phyloP scores from a whole-genome alignment of 441 rosid species.

The Corymbia citriodora region DNA sequence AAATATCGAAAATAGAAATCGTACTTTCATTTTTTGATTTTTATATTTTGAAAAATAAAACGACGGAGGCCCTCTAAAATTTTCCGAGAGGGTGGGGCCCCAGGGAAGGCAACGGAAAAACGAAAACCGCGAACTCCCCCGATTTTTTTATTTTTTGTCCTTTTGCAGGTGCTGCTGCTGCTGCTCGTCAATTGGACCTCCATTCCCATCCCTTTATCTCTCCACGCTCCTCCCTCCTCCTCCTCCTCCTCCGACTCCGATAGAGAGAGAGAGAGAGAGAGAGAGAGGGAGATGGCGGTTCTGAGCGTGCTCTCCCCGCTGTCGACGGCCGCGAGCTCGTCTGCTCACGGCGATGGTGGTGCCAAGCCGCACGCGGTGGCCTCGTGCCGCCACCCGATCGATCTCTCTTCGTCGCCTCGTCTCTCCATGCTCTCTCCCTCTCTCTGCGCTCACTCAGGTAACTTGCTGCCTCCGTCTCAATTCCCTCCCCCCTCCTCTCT shows the following conservation, averaged over 20 bases:
- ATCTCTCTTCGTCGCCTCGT: background rate
- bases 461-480: background rate
- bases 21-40: background rate
- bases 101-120: background rate
- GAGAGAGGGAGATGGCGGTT: conserved; percentile 23
- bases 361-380: background rate
- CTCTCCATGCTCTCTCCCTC: background rate
- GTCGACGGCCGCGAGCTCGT: background rate
- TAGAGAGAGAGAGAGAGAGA: background rate
- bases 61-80: background rate
- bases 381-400: background rate
- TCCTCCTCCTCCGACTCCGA: background rate
- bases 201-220: background rate
- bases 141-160: background rate
- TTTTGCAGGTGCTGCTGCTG: background rate
- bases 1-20: background rate
- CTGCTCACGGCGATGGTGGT: background rate
- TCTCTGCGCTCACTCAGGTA: background rate
- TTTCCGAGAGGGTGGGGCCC: background rate
- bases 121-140: background rate
- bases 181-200: background rate
- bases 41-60: background rate
- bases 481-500: background rate
- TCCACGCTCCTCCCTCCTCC: background rate
- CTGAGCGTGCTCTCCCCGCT: conserved; percentile 23